Evolutionary conservation across 1,284 basidiomycete species (phyloP), one percentile per base, ranked within the genome.

Genomic region (Quambalaria eucalypti): DNA sequence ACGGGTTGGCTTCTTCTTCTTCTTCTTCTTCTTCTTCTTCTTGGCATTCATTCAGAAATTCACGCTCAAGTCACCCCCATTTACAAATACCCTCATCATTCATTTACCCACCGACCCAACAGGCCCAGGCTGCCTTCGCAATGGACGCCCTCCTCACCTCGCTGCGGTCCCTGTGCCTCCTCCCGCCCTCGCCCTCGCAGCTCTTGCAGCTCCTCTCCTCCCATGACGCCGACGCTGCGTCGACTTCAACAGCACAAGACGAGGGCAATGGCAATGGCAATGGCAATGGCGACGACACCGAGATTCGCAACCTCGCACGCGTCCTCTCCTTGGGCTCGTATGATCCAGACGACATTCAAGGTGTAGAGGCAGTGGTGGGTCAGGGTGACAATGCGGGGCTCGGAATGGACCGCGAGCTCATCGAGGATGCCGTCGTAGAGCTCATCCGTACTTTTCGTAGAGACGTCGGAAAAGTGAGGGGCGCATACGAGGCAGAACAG

Each of bases 141-240:
- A 74, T 74, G 73, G 73, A 74, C 48, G 68, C 70, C 38, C 61
- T 73, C 28, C 49, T 74, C 46, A 65, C 62, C 16, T 67, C 69
- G 23, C 55, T 74, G 36, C 65, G 63, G 28, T 66, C 67, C 47
- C 60, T 74, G 28, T 68, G 62, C 4, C 56, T 74, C 6, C 52
- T 57, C 2, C 49, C 66, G 30, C 73, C 73, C 36, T 53, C 62
- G 23, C 63, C 62, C 19, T 60, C 65, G 33, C 71, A 73, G 56
- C 64, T 74, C 8, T 60, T 71, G 10, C 61, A 71, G 29, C 62
- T 74, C 1, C 61, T 71, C 1, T 66, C 72, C 29, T 28, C 40
- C 9, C 33, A 52, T 26, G n/a, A 16, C 10, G 25, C 44, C 19
- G 51, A 28, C 25, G 33, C n/a, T n/a, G n/a, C n/a, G n/a, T n/a